Percentiles rank a stretch among this genome's conserved stretches.
These are phyloP conservation scores for Ilex paraguariensis DNA, from an alignment of 305 asterid genomes.

Conservation along the genomic window DNA sequence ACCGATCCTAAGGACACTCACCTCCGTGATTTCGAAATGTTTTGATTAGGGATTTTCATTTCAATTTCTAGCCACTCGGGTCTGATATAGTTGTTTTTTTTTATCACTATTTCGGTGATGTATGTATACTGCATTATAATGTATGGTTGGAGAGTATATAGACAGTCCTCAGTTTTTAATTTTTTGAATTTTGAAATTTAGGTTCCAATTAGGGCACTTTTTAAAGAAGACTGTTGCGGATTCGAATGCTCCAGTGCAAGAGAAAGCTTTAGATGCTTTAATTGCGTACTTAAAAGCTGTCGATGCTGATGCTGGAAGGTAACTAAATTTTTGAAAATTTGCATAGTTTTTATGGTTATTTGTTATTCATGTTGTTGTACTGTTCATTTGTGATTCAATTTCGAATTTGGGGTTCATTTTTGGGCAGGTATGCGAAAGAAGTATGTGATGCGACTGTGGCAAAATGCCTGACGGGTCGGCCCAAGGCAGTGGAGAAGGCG, in stretches of 20 bases:
- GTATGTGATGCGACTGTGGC: slow-evolving; percentile 94
- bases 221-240: slow-evolving; percentile 84
- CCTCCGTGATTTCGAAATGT: slow-evolving; percentile 14
- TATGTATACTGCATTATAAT: slow-evolving; percentile 18
- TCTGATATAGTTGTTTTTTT: slow-evolving; percentile 34
- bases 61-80: slow-evolving; percentile 15
- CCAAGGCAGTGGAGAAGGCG: slow-evolving; percentile 97
- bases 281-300: slow-evolving; percentile 90
- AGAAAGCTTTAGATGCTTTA: slow-evolving; percentile 97
- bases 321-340: slow-evolving; percentile 3
- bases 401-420: slow-evolving; percentile 11
- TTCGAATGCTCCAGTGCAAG: slow-evolving; percentile 97
- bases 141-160: slow-evolving; percentile 25
- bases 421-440: slow-evolving; percentile 71
- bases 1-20: slow-evolving; percentile 94
- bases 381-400: not conserved
- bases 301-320: slow-evolving; percentile 97
- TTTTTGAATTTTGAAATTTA: slow-evolving; percentile 9
- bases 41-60: not conserved
- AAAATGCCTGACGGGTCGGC: slow-evolving; percentile 94
- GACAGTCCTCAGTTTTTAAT: slow-evolving; percentile 12
- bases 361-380: not conserved
- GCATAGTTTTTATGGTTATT: slow-evolving; percentile 4
- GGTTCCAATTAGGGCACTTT: slow-evolving; percentile 53
- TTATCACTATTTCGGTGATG: slow-evolving; percentile 27